Evolutionary conservation across 352 stramenopile genomes (phyloP), one percentile per base, ranked within the genome.

Genomic region (Phytophthora ramorum): DNA sequence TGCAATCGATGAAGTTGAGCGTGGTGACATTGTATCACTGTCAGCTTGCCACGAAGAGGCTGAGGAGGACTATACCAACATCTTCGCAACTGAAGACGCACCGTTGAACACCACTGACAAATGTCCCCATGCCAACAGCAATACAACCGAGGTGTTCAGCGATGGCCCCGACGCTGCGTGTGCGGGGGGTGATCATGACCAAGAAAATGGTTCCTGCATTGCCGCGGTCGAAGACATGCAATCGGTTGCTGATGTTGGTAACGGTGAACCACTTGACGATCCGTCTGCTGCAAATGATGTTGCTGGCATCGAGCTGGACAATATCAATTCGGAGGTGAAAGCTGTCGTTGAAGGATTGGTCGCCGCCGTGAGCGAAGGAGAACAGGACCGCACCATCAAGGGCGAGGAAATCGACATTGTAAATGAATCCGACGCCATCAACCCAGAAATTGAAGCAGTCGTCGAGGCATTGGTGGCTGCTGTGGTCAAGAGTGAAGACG

Each of bases 51-150:
- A 46, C 10, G 2, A 13, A 2, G n/a, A 73, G n/a, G 17, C 24
- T n/a, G 56, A 63, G 40, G 40, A 46, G 17, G 40, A 46, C 17
- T 46, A 46, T 46, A 24, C 26, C 40, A 46, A 46, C 17, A 46
- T 46, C n/a, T 46, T 46, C 9, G 40, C 40, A 2, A 7, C 40
- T 6, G 40, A 28, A 26, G 40, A 28, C 8, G 8, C 17, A 14
- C 40, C 37, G 16, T 20, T 16, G 7, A 44, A 22, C 3, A 20
- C 16, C 14, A 10, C 16, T 10, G 3, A 17, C 37, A 0, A 41
- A 7, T 3, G 12, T 41, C 8, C 32, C 4, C 9, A 16, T 37
- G 6, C 3, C 32, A 16, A 37, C 32, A 37, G 12, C 32, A 14
- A 0, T 37, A 16, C 32, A 12, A 37, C 14, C 32, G 12, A 37